Evolutionary conservation across 768 basidiomycete species (phyloP), one percentile per base, ranked within the genome.

Genomic region (Sistotremastrum niveocremeum): DNA sequence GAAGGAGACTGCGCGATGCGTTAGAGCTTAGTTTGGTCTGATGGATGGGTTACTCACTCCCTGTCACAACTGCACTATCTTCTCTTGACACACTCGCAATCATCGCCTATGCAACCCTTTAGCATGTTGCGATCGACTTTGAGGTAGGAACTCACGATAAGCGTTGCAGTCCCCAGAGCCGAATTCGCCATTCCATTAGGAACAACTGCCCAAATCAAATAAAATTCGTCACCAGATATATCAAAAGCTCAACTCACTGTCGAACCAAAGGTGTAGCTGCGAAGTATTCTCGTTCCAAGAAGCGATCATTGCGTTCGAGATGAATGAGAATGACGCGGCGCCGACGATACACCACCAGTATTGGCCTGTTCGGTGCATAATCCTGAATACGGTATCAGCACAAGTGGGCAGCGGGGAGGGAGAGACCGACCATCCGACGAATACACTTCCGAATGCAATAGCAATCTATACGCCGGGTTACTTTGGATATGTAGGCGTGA

Each of bases 131-230:
- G n/a, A n/a, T n/a, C n/a, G n/a, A n/a, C n/a, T n/a, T n/a, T n/a
- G n/a, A n/a, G n/a, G n/a, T n/a, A n/a, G n/a, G n/a, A n/a, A 70
- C 80, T 53, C 50, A 87, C 87, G 59, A 90, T 86, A 39, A 89
- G 66, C 6, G 86, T 88, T 52, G 74, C 81, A n/a, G 87, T 90
- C 56, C 89, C 83, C 46, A 87, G 68, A 59, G 79, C 80, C 28
- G 85, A 77, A 74, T 84, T 82, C n/a, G 87, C 88, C 49, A 90
- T 79, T 10, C 83, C 85, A 61, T 84, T 83, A 0, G 83, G 85
- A 38, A 84, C 66, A 46, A 89, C 20, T 20, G 1, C 20, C 20
- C 20, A 20, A 1, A 20, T 20, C 20, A 20, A 1, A 20, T 20
- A 1, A 20, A 20, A 1, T 20, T 2, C 20, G 20, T 20, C 20